These are phyloP conservation scores for Mycosarcoma maydis DNA, from an alignment of 1,284 basidiomycete genomes.

Conservation along the genomic window DNA sequence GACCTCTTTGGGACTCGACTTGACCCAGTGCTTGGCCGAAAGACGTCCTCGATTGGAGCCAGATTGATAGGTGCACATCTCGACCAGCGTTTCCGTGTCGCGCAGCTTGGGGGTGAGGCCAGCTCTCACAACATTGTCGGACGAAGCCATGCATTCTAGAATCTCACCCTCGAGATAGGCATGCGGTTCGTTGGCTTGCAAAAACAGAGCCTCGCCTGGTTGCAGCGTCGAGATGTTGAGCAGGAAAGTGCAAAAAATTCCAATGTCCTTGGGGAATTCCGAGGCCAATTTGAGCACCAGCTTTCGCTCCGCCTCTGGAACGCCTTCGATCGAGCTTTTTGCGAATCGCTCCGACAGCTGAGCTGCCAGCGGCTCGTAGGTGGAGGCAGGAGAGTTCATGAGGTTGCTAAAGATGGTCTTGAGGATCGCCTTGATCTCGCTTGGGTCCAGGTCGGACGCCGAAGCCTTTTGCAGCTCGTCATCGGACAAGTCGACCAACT, in stretches of 20 bases:
- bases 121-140: slow-evolving; percentile 96
- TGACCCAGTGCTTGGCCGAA: neutral
- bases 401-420: slow-evolving; percentile 49
- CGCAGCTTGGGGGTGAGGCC: slow-evolving; percentile 96
- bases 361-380: slow-evolving; percentile 20
- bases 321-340: neutral
- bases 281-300: slow-evolving; percentile 78
- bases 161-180: slow-evolving; percentile 79
- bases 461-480: slow-evolving; percentile 4
- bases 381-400: slow-evolving; percentile 27
- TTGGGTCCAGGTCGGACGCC: neutral
- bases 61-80: slow-evolving; percentile 87
- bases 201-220: slow-evolving; percentile 89
- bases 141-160: slow-evolving; percentile 65
- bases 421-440: slow-evolving; percentile 27
- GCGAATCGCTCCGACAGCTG: slow-evolving; percentile 19
- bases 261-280: slow-evolving; percentile 93
- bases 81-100: slow-evolving; percentile 88
- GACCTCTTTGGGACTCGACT: neutral
- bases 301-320: slow-evolving; percentile 66
- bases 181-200: slow-evolving; percentile 95
- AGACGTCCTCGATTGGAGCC: slow-evolving; percentile 70
- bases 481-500: slow-evolving; percentile 50
- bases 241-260: slow-evolving; percentile 89
- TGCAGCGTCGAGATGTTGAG: slow-evolving; percentile 85